Base-by-base conservation (phyloP, 306 rosid species). In the Rubus idaeus region DNA sequence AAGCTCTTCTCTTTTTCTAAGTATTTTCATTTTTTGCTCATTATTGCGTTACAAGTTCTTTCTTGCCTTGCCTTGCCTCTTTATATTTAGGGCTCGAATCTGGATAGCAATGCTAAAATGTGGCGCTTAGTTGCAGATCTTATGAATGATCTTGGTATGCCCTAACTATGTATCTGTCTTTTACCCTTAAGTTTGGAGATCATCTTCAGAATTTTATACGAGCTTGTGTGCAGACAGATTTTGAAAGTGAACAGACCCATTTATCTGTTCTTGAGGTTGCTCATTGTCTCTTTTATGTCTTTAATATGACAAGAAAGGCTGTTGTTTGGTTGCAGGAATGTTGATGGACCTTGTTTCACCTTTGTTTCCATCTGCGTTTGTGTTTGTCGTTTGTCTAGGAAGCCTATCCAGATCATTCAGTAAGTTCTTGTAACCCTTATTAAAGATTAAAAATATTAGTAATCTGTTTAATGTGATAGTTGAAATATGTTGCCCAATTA, bases 51-150 rank as follows among this genome's bases (percentile, higher is more conserved):
- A 55, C 37, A 45, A 73, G 39, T 74, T 23, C 68, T 51, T 50
- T 23, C 68, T 51, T 50, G 60, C 46, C 49, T 20, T 62, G 26
- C 73, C 26, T 71, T 21, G 73, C 64, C 57, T n/a, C 67, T 45
- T 75, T 44, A 69, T 75, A 60, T 85, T 83, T 87, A 95, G 98
- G 98, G 98, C 68, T 92, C 97, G 50, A 89, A 92, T 82, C 97
- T 95, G 77, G 97, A 95, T 81, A 89, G 91, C 88, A 90, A 95
- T 90, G 98, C 98, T 50, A 95, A 92, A 88, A 92, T 81, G 91
- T 92, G 97, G 98, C 98, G 97, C 78, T 78, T 95, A 86, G 96
- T 95, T 75, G 97, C 98, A 71, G 98, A 95, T 88, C 86, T 95
- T 72, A 95, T 95, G 97, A 95, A 95, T 80, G 98, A 92, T 83